These are phyloP conservation scores for Salix koriyanagi DNA, from an alignment of 345 rosid species.

Conservation along the genomic window DNA sequence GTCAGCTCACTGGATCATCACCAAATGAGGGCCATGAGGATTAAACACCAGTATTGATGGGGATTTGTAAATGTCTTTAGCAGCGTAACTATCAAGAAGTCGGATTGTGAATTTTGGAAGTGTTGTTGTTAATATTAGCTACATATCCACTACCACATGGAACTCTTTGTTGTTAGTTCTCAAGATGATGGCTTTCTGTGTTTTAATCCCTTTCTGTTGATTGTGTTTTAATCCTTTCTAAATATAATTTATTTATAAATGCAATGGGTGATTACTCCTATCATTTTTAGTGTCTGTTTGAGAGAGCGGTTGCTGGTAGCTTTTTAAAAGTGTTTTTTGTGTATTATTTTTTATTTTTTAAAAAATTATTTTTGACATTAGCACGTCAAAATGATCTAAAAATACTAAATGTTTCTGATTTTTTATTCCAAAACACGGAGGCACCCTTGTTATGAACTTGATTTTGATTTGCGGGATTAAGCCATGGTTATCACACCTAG, in stretches of 20 bases:
- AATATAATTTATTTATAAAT: too few species aligned
- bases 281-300: too few species aligned
- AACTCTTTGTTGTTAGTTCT: background rate
- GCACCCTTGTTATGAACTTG: background rate
- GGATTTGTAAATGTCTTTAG: background rate
- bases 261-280: too few species aligned
- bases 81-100: background rate
- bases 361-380: too few species aligned
- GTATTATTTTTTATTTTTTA: too few species aligned
- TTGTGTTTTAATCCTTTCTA: too few species aligned
- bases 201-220: background rate
- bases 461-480: too few species aligned
- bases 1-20: slow-evolving; percentile 24
- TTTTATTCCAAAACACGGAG: background rate
- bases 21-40: slow-evolving; percentile 9
- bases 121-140: background rate
- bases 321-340: too few species aligned
- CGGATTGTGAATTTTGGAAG: background rate
- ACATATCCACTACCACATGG: background rate
- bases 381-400: too few species aligned
- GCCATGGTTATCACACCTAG: too few species aligned
- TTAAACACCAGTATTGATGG: background rate
- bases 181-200: background rate
- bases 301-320: too few species aligned
- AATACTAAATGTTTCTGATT: background rate